A percentile compares a stretch with the other conserved stretches of the same genome.
Conservation (phyloP, 2,329 filamentous ascomycete genomes). For the Purpureocillium lavendulum region DNA sequence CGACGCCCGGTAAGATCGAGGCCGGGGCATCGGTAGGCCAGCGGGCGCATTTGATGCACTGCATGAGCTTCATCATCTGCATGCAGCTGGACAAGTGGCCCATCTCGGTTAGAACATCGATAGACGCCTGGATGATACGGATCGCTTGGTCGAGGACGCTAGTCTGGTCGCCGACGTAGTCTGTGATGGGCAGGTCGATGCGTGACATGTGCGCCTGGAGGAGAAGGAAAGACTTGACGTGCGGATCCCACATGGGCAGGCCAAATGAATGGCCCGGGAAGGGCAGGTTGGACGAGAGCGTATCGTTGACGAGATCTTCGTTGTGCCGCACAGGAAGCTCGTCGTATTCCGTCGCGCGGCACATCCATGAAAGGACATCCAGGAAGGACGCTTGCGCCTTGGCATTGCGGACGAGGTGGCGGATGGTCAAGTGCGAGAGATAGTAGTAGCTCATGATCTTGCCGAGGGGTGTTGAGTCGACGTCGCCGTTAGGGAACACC, state of each 20-base stretch:
- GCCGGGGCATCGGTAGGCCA: constrained; percentile 81
- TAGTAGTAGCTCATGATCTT: constrained; percentile 99
- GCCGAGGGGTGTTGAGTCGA: constrained; percentile 82
- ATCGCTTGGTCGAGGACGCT: constrained; percentile 91
- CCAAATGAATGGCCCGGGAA: constrained; percentile 51
- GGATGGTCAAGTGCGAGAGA: constrained; percentile 88
- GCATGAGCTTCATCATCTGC: constrained; percentile 76
- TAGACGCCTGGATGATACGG: constrained; percentile 90
- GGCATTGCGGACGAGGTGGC: constrained; percentile 69
- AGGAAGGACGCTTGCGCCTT: constrained; percentile 69
- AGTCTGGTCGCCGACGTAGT: constrained; percentile 92
- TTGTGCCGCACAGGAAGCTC: constrained; percentile 97
- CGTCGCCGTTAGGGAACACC: constrained; percentile 76
- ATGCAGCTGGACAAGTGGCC: constrained; percentile 69
- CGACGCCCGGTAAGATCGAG: constrained; percentile 70
- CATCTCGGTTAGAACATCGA: constrained; percentile 90
- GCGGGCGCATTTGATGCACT: constrained; percentile 84
- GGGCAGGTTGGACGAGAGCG: constrained; percentile 75
- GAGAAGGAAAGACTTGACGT: constrained; percentile 91
- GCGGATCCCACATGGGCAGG: constrained; percentile 95
- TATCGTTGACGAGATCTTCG: constrained; percentile 92
- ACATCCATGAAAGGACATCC: constrained; percentile 88
- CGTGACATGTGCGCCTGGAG: constrained; percentile 93
- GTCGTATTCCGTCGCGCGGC: constrained; percentile 87
- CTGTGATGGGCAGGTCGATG: constrained; percentile 84